Evolutionary conservation across 306 rosid genomes (phyloP).

Genomic region (Pterocarpus macrocarpus): DNA sequence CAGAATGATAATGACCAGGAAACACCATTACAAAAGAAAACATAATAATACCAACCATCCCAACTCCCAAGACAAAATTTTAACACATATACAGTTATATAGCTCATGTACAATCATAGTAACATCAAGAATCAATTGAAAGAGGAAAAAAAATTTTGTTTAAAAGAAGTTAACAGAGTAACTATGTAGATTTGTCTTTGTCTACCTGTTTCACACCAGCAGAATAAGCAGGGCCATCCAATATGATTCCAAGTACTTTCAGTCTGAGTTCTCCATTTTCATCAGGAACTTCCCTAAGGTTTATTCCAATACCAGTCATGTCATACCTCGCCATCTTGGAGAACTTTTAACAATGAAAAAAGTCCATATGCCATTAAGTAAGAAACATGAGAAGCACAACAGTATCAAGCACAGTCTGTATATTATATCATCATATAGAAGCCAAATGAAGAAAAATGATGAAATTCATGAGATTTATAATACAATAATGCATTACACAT

Average conservation of each 20-base stretch:
- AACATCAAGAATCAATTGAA: conserved; percentile 23
- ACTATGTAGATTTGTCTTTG: conserved; percentile 22
- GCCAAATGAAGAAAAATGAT: background rate
- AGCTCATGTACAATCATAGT: background rate
- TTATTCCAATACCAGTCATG: conserved; percentile 97
- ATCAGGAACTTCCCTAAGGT: conserved; percentile 89
- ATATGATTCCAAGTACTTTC: conserved; percentile 79
- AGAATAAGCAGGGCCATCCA: conserved; percentile 93
- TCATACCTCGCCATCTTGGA: conserved; percentile 99
- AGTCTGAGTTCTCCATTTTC: conserved; percentile 73
- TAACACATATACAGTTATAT: background rate
- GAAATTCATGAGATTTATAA: conserved; percentile 6
- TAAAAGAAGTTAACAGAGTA: conserved; percentile 1
- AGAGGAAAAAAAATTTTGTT: background rate
- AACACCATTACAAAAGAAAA: background rate
- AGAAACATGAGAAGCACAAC: conserved; percentile 52
- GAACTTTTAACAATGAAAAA: conserved; percentile 71
- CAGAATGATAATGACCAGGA: background rate
- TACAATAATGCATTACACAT: conserved; percentile 4
- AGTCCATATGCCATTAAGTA: conserved; percentile 55
- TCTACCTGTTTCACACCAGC: conserved; percentile 96
- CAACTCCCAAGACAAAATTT: background rate
- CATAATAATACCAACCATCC: background rate
- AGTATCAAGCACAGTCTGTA: conserved; percentile 38
- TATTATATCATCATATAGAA: conserved; percentile 26